Evolutionary conservation across 2,329 filamentous ascomycete genomes (phyloP).

Genomic region (Ciborinia camelliae): DNA sequence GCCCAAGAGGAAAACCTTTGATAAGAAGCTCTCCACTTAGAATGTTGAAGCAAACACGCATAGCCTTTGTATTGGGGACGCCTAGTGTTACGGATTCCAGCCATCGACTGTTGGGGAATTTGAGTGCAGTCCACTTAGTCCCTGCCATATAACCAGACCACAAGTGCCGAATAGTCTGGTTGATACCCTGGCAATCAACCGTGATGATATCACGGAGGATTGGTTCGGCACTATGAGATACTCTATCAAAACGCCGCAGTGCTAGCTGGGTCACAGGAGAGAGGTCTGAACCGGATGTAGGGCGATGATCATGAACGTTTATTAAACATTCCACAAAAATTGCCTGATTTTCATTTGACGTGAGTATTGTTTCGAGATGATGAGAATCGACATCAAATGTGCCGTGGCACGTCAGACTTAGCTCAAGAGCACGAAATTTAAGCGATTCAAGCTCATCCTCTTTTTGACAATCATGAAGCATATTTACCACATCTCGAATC

Average conservation of each 20-base stretch:
- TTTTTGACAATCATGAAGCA: constrained; percentile 27
- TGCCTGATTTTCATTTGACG: constrained; percentile 31
- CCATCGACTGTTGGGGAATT: constrained; percentile 38
- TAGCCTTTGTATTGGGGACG: no score
- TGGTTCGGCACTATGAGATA: constrained; percentile 26
- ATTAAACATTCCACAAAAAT: constrained; percentile 41
- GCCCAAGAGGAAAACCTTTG: constrained; percentile 47
- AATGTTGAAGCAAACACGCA: constrained; percentile 50
- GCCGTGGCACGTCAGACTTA: constrained; percentile 43
- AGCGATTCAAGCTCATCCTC: constrained; percentile 38
- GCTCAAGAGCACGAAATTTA: constrained; percentile 38
- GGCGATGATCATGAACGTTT: constrained; percentile 39
- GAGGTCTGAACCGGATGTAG: constrained; percentile 29
- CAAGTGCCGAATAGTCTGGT: constrained; percentile 30
- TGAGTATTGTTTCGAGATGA: constrained; percentile 36
- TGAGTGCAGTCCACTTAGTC: constrained; percentile 30
- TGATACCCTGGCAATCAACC: constrained; percentile 22
- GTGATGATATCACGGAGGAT: constrained; percentile 19
- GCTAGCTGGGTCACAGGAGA: background rate
- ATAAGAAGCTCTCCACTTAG: constrained; percentile 52
- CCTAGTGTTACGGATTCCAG: no score
- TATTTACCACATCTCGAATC: constrained; percentile 31
- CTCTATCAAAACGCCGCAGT: constrained; percentile 18
- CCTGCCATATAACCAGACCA: constrained; percentile 35
- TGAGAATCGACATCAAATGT: constrained; percentile 45